phyloP scores from a whole-genome alignment of 2,329 filamentous ascomycete genomes.

The Clonostachys chloroleuca region DNA sequence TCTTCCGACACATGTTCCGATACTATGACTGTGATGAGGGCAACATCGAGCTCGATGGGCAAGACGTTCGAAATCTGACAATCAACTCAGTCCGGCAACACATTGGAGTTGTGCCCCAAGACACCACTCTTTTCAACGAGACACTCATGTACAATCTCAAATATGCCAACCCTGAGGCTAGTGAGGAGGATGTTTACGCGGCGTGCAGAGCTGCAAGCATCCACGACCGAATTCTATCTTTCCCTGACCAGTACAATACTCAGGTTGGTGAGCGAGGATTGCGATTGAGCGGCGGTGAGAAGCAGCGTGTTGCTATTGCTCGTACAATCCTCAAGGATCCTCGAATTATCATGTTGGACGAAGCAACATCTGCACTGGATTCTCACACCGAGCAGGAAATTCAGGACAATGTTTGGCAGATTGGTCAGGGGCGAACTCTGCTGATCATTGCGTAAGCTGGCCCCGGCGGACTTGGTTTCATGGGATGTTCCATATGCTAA shows the following conservation, averaged over 20 bases:
- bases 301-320: constrained; percentile 90
- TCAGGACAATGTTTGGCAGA: constrained; percentile 75
- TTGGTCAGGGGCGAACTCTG: constrained; percentile 84
- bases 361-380: constrained; percentile 87
- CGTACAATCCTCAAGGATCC: constrained; percentile 90
- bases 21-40: constrained; percentile 88
- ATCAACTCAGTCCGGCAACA: constrained; percentile 89
- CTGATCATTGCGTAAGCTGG: constrained; percentile 81
- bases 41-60: constrained; percentile 77
- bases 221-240: constrained; percentile 85
- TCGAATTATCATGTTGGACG: constrained; percentile 86
- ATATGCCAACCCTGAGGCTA: constrained; percentile 79
- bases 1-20: constrained; percentile 92
- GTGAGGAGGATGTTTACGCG: constrained; percentile 75
- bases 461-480: not conserved
- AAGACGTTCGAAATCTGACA: constrained; percentile 78
- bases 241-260: constrained; percentile 83
- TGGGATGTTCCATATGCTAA: constrained; percentile 9
- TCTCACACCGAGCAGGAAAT: constrained; percentile 93
- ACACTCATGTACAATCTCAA: constrained; percentile 91
- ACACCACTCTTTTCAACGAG: constrained; percentile 93
- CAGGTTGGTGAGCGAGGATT: constrained; percentile 89
- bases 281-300: constrained; percentile 84
- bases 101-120: constrained; percentile 95
- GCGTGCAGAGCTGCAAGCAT: constrained; percentile 87